Base-by-base conservation (phyloP, 2,329 filamentous ascomycete species). In the Thermothelomyces thermophilus region DNA sequence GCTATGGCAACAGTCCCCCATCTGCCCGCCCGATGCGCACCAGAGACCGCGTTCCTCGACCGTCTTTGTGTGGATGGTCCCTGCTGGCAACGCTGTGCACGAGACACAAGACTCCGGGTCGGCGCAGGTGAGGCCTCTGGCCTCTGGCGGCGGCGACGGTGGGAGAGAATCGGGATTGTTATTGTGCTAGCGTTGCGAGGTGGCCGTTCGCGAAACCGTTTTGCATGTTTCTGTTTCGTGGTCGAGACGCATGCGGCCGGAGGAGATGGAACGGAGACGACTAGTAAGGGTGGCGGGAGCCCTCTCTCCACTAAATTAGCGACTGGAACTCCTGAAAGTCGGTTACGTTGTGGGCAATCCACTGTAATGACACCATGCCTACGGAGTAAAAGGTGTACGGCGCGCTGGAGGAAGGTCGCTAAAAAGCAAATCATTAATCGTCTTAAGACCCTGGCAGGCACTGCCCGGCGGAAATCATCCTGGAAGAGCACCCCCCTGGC, bases 1-100 rank as follows among this genome's bases (percentile, higher is more conserved):
- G 52, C 46, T 24, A 55, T 48, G 47, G 46, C 50, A 54, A 53
- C 52, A 45, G 52, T 56, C 52, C 53, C 55, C 59, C 59, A 60
- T 61, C 59, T 56, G 59, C 55, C 48, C 50, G 46, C 47, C 47
- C 50, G 46, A 47, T 49, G 53, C 50, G 44, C 56, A 53, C 53
- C 51, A 37, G 39, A 51, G 52, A 54, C 47, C 36, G 47, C 52
- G 43, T 51, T 55, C 49, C 37, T 36, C 44, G 36, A 43, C 36
- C 39, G 35, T 31, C 28, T 36, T 45, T n/a, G 19, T 16, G 34
- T 20, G 5, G 43, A 34, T 28, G 36, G 47, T 50, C 17, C 48
- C 41, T 28, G 16, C 33, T 33, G 24, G 40, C 24, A 35, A 30
- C 16, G 34, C 19, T 30, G 14, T 13, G 26, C 19, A 24, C 34